Evolutionary conservation across 1,284 basidiomycete species (phyloP).

Genomic region (Trametes sp.): DNA sequence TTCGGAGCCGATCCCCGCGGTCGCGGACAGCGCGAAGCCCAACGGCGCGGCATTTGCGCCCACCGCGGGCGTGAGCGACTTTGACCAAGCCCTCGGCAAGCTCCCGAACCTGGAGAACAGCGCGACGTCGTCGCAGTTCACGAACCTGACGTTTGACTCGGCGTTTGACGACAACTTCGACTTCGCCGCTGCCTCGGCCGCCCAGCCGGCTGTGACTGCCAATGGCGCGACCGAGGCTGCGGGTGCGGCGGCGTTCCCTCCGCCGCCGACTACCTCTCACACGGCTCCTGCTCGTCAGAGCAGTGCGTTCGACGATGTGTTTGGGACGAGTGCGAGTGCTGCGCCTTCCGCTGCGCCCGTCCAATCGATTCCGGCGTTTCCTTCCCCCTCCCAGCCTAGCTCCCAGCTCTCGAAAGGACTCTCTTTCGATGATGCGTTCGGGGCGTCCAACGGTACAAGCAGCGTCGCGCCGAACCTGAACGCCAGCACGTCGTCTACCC

Average conservation of each 20-base stretch:
- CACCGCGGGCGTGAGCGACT: slow-evolving; percentile 64
- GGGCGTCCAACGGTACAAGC: slow-evolving; percentile 38
- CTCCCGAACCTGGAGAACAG: slow-evolving; percentile 49
- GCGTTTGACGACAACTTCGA: slow-evolving; percentile 76
- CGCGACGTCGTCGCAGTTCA: slow-evolving; percentile 53
- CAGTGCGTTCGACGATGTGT: slow-evolving; percentile 38
- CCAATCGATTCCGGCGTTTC: slow-evolving; percentile 27
- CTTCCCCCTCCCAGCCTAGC: slow-evolving; percentile 12
- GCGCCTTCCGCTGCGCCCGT: slow-evolving; percentile 33
- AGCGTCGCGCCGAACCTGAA: slow-evolving; percentile 17
- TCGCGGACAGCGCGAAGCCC: slow-evolving; percentile 26
- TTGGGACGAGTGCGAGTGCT: slow-evolving; percentile 27
- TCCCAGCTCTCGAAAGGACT: slow-evolving; percentile 38
- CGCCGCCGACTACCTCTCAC: slow-evolving; percentile 23
- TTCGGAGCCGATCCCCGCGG: slow-evolving; percentile 25
- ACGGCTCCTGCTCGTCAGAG: slow-evolving; percentile 10
- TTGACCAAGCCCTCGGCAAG: slow-evolving; percentile 76
- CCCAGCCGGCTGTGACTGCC: slow-evolving; percentile 29
- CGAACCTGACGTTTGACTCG: slow-evolving; percentile 33
- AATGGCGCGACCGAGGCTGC: slow-evolving; percentile 15
- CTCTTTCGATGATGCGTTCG: slow-evolving; percentile 63
- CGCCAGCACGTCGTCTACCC: slow-evolving; percentile 19
- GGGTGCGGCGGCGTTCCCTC: slow-evolving; percentile 28
- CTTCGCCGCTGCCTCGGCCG: slow-evolving; percentile 64
- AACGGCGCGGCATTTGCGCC: slow-evolving; percentile 36